Percentiles rank a stretch among this genome's conserved stretches.
Conservation (phyloP, 371 early-diverging fungal species). For the Rhizopus delemar region DNA sequence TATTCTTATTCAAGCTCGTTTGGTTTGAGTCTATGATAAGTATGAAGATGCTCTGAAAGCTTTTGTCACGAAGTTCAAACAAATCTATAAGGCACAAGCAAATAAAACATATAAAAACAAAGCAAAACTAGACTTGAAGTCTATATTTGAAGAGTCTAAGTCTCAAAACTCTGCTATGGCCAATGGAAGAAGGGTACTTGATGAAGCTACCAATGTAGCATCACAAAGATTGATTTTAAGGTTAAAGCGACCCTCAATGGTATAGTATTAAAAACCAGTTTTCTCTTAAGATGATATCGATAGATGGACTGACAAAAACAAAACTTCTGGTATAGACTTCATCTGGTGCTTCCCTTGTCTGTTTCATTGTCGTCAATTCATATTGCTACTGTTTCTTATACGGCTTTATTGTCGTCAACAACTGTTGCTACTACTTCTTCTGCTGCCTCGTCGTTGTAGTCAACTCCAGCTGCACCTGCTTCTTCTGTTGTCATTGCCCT, state of each 20-base stretch:
- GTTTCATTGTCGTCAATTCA: conserved; percentile 13
- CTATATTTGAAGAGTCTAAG: conserved; percentile 18
- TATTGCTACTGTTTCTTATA: too few relatives aligned
- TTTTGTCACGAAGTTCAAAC: conserved; percentile 20
- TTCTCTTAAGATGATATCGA: conserved; percentile 12
- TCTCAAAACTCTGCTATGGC: conserved; percentile 15
- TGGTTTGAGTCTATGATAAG: conserved; percentile 15
- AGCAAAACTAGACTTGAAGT: conserved; percentile 16
- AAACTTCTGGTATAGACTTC: conserved; percentile 18
- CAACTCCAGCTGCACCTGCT: background rate
- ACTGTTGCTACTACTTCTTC: conserved; percentile 8
- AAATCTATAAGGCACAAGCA: conserved; percentile 16
- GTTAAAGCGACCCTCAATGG: conserved; percentile 13
- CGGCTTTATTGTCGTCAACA: too few relatives aligned
- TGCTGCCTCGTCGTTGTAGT: conserved; percentile 3
- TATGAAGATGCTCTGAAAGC: conserved; percentile 19
- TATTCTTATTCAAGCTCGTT: too few relatives aligned
- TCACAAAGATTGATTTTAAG: conserved; percentile 17
- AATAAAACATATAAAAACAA: conserved; percentile 15
- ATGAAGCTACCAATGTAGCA: conserved; percentile 12
- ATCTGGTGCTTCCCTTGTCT: conserved; percentile 12
- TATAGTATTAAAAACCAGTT: conserved; percentile 20
- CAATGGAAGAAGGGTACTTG: conserved; percentile 16
- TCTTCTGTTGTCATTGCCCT: conserved; percentile 5
- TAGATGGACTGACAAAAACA: conserved; percentile 10